Evolutionary conservation across 371 early-diverging fungal genomes (phyloP).

Genomic region (Homolaphlyctis polyrhiza): DNA sequence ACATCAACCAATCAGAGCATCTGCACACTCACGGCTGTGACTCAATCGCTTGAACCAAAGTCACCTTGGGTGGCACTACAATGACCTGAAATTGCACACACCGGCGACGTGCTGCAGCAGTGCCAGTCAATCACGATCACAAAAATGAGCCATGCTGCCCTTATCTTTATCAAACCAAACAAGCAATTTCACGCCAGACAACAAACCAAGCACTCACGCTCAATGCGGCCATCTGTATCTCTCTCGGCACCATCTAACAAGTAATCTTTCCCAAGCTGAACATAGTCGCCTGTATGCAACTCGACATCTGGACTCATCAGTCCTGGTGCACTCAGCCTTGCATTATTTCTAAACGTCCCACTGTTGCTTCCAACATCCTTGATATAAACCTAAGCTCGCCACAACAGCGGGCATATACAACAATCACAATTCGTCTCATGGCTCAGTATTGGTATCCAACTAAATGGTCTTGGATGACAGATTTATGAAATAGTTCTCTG

Average conservation of each 20-base stretch:
- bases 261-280: conserved; percentile 43
- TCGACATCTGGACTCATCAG: conserved; percentile 15
- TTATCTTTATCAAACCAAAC: neutral
- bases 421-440: too few relatives aligned
- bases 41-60: neutral
- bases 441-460: too few relatives aligned
- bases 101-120: conserved; percentile 13
- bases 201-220: neutral
- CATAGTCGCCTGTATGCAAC: conserved; percentile 26
- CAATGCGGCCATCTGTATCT: conserved; percentile 2
- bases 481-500: too few relatives aligned
- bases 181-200: conserved; percentile 3
- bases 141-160: conserved; percentile 1
- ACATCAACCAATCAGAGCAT: too few relatives aligned
- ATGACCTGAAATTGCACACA: conserved; percentile 15
- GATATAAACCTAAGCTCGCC: conserved; percentile 27
- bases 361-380: conserved; percentile 35
- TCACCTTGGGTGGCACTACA: conserved; percentile 4
- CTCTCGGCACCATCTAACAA: conserved; percentile 10
- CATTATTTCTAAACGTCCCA: conserved; percentile 42
- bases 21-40: too few relatives aligned
- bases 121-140: too few relatives aligned
- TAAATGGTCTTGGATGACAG: too few relatives aligned
- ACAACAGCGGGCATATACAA: too few relatives aligned
- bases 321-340: conserved; percentile 33